Conservation (phyloP, 805 yeast genomes). For the Barnettozyma populi region DNA sequence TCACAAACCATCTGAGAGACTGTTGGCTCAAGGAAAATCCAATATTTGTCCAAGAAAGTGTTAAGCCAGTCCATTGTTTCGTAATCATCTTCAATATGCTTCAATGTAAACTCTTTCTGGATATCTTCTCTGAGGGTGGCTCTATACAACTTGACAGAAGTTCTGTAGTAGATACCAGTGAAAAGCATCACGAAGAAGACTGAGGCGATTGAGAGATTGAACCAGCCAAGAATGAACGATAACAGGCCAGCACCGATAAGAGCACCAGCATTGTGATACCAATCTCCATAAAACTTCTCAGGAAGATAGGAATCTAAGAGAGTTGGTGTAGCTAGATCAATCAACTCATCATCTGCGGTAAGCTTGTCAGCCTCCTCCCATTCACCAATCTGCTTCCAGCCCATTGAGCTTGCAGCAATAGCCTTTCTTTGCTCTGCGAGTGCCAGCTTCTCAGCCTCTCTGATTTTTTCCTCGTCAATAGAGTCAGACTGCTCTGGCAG, state of each 20-base stretch:
- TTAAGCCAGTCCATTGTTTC: slow-evolving; percentile 97
- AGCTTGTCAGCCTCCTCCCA: slow-evolving; percentile 69
- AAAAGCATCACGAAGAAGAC: slow-evolving; percentile 64
- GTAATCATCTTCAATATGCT: slow-evolving; percentile 77
- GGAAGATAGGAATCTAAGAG: slow-evolving; percentile 72
- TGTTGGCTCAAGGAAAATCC: slow-evolving; percentile 89
- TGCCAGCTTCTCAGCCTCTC: slow-evolving; percentile 25
- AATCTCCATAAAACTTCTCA: slow-evolving; percentile 79
- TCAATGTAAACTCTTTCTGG: slow-evolving; percentile 79
- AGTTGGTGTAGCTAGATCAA: slow-evolving; percentile 70
- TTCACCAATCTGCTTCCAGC: slow-evolving; percentile 93
- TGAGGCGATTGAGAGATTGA: slow-evolving; percentile 73
- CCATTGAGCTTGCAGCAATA: slow-evolving; percentile 67
- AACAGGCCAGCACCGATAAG: slow-evolving; percentile 60
- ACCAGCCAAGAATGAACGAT: slow-evolving; percentile 77
- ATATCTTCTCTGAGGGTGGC: slow-evolving; percentile 68
- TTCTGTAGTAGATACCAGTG: slow-evolving; percentile 69
- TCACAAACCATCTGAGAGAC: slow-evolving; percentile 80
- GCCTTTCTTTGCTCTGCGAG: slow-evolving; percentile 35
- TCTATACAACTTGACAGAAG: slow-evolving; percentile 78
- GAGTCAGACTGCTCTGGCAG: slow-evolving; percentile 8
- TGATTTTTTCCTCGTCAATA: slow-evolving; percentile 16
- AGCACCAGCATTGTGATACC: slow-evolving; percentile 88
- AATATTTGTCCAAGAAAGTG: slow-evolving; percentile 80
- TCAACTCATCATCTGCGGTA: slow-evolving; percentile 61